Evolutionary conservation across 2,329 filamentous ascomycete genomes (phyloP), one percentile per base, ranked within the genome.

Genomic region (Neonectria ditissima): DNA sequence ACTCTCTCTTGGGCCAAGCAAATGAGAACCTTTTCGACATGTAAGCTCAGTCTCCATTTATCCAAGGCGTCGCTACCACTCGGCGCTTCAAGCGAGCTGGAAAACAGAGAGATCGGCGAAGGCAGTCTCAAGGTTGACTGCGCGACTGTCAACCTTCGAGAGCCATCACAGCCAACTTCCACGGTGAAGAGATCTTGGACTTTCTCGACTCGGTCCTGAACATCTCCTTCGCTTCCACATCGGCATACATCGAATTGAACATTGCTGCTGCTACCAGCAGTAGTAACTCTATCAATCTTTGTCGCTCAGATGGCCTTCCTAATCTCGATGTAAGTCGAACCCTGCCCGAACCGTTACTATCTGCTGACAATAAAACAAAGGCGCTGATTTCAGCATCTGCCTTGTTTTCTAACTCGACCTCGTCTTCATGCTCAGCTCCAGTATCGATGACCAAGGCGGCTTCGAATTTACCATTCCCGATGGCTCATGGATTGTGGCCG

Each of bases 391-490:
- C 14, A 62, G 32, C 22, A 30, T 57, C 10, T 47, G 59, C 5
- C 28, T 62, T 3, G 53, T 47, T 2, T 51, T 62, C 20, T 57
- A 57, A 14, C 16, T 62, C n/a, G 59, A 62, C n/a, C 9, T 62
- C 3, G 59, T 57, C 1, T 5, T 62, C 11, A 41, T 53, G 10
- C 37, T 53, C 24, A 22, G 22, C n/a, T 30, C n/a, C 5, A 22
- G 44, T 3, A 5, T 62, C 1, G 22, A 44, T 5, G 59, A 39
- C 4, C 44, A 39, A 3, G 59, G 59, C 2, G 59, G 53, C 11
- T 62, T 62, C 18, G 34, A 52, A n/a, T 62, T 62, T 41, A 57
- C 53, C 4, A 57, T 62, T 34, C 59, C 59, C 3, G 53, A 62
- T 34, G 53, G 47, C 7, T 57, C 59, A 24, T 62, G 30, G 8